Conservation (phyloP, 768 basidiomycete genomes). For the Favolaschia claudopus region DNA sequence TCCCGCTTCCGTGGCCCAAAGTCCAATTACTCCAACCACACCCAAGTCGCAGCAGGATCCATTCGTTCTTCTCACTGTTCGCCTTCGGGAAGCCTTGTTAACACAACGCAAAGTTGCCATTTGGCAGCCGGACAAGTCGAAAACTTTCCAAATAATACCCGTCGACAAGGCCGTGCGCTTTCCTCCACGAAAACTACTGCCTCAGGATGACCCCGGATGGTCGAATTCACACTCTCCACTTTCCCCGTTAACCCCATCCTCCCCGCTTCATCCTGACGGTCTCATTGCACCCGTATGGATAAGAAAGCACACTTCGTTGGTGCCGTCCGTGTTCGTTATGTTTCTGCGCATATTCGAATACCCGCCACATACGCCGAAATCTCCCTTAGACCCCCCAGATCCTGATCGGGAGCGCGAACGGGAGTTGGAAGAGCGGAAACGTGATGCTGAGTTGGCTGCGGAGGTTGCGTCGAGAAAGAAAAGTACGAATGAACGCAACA, state of each 20-base stretch:
- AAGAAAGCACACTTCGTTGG: conserved; percentile 89
- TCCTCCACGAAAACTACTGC: conserved; percentile 82
- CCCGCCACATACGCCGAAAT: conserved; percentile 50
- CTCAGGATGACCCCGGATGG: conserved; percentile 65
- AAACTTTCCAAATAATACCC: conserved; percentile 81
- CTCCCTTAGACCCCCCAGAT: conserved; percentile 64
- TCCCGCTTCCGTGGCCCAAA: conserved; percentile 29
- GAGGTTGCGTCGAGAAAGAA: conserved; percentile 86
- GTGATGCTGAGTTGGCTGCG: conserved; percentile 79
- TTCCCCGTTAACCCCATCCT: conserved; percentile 89
- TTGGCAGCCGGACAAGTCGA: conserved; percentile 77
- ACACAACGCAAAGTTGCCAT: conserved; percentile 68
- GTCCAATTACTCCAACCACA: conserved; percentile 29
- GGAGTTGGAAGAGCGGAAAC: conserved; percentile 71
- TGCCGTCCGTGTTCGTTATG: conserved; percentile 93
- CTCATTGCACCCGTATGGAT: conserved; percentile 98
- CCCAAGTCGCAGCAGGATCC: conserved; percentile 57
- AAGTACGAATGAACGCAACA: conserved; percentile 80
- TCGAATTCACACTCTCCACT: conserved; percentile 82
- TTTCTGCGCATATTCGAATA: conserved; percentile 86
- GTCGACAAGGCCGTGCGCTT: conserved; percentile 88
- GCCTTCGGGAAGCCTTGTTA: conserved; percentile 75
- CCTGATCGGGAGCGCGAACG: conserved; percentile 62
- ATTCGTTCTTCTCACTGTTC: conserved; percentile 63
- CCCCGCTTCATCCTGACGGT: conserved; percentile 93